Percentiles rank a stretch among this genome's conserved stretches.
These are phyloP conservation scores for Mycena maculata DNA, from an alignment of 768 basidiomycete species.

Conservation along the genomic window DNA sequence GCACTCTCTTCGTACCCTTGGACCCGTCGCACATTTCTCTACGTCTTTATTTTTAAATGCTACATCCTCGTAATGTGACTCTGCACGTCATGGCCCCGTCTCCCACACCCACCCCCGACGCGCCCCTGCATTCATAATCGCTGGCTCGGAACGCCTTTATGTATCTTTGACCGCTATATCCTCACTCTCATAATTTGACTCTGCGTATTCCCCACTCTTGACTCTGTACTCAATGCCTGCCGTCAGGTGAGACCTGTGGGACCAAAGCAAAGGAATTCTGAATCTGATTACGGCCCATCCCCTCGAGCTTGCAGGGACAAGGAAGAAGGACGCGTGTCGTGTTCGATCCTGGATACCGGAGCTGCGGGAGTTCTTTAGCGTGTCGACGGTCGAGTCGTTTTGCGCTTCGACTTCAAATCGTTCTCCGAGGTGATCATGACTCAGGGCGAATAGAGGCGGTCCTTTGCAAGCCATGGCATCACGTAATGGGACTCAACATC, in stretches of 20 bases:
- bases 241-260: conserved; percentile 2
- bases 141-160: neutral
- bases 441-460: neutral
- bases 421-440: conserved; percentile 6
- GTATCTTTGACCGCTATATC: conserved; percentile 4
- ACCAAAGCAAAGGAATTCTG: neutral
- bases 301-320: conserved; percentile 8
- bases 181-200: conserved; percentile 10
- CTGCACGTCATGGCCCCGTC: conserved; percentile 5
- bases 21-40: neutral
- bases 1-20: conserved; percentile 4
- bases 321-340: conserved; percentile 6
- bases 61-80: conserved; percentile 7
- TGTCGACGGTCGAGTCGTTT: conserved; percentile 1
- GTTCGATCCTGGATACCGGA: conserved; percentile 4
- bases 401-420: conserved; percentile 7
- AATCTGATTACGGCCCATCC: conserved; percentile 1
- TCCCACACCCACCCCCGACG: conserved; percentile 3
- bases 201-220: conserved; percentile 1
- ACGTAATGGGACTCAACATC: too few relatives aligned
- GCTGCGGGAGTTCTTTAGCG: conserved; percentile 1
- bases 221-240: conserved; percentile 13
- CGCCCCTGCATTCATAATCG: neutral
- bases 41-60: conserved; percentile 4
- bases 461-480: neutral